phyloP scores from a whole-genome alignment of 352 stramenopile genomes.

The Pythium utonaiense region DNA sequence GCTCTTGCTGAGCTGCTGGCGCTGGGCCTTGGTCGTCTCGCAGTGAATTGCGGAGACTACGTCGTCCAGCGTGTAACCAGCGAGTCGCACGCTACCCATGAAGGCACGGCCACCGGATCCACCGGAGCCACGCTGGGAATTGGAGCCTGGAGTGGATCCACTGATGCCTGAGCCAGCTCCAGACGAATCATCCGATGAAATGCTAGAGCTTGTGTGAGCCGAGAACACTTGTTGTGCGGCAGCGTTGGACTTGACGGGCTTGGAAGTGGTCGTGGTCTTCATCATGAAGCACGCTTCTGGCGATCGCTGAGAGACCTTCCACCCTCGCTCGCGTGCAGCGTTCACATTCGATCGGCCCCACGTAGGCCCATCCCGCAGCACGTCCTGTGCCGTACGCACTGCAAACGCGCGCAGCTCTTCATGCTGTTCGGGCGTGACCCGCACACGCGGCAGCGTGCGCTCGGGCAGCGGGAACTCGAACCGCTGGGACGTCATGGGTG shows the following conservation, averaged over 20 bases:
- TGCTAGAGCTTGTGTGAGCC: neutral
- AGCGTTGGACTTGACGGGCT: conserved; percentile 8
- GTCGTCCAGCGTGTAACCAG: conserved; percentile 58
- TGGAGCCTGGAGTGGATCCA: neutral
- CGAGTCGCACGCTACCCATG: conserved; percentile 47
- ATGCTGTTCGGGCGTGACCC: conserved; percentile 47
- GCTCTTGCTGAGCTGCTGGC: conserved; percentile 31
- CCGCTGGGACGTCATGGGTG: conserved; percentile 17
- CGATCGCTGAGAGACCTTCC: conserved; percentile 48
- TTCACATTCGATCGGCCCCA: conserved; percentile 63
- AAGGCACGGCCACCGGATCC: conserved; percentile 27
- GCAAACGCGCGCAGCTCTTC: conserved; percentile 60
- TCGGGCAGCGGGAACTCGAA: conserved; percentile 51
- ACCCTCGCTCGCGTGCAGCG: conserved; percentile 38
- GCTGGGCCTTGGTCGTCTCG: conserved; percentile 53
- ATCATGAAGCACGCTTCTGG: conserved; percentile 52
- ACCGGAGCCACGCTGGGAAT: neutral
- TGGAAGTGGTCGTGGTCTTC: conserved; percentile 37
- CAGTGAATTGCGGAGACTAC: conserved; percentile 60
- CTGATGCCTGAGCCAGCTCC: neutral
- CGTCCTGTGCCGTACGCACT: conserved; percentile 42
- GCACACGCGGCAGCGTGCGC: conserved; percentile 42
- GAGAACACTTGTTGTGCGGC: neutral
- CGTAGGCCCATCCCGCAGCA: conserved; percentile 53
- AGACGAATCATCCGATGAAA: conserved; percentile 14